These are phyloP conservation scores for Termitomyces titanicus DNA, from an alignment of 768 basidiomycete genomes.

Conservation along the genomic window DNA sequence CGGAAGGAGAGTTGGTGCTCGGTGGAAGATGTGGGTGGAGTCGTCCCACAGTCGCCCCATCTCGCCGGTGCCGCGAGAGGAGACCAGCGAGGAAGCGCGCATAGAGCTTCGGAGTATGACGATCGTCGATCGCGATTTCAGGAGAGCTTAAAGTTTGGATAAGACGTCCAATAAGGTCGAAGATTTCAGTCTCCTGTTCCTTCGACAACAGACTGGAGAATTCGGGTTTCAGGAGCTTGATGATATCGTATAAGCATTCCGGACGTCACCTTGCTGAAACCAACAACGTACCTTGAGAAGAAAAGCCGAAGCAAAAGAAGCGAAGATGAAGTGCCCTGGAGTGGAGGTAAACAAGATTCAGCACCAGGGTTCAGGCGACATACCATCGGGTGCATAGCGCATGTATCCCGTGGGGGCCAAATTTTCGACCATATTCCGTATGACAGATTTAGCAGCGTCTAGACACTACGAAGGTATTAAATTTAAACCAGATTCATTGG, in stretches of 20 bases:
- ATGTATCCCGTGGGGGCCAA: constrained; percentile 72
- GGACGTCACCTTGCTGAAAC: neutral
- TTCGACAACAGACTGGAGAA: constrained; percentile 59
- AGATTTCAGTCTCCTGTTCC: constrained; percentile 66
- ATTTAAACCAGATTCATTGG: neutral
- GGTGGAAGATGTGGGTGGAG: constrained; percentile 48
- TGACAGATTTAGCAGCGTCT: constrained; percentile 64
- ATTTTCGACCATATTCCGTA: constrained; percentile 60
- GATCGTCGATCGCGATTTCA: constrained; percentile 76
- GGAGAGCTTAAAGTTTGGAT: constrained; percentile 70
- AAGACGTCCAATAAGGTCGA: constrained; percentile 65
- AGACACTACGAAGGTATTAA: constrained; percentile 46
- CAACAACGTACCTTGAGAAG: constrained; percentile 59
- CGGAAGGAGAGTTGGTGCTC: constrained; percentile 22
- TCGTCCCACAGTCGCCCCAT: constrained; percentile 58
- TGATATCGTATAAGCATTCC: neutral
- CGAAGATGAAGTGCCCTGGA: constrained; percentile 72
- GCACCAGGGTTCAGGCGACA: constrained; percentile 10
- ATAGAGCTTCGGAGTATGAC: constrained; percentile 77
- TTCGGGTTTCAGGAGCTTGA: constrained; percentile 68
- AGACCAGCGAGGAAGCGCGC: constrained; percentile 77
- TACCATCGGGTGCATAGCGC: constrained; percentile 77
- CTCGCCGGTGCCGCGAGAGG: constrained; percentile 64
- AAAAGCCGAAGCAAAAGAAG: constrained; percentile 80
- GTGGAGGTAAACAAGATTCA: neutral